Evolutionary conservation across 2,329 filamentous ascomycete genomes (phyloP).

Genomic region (Penicillium thymicola): DNA sequence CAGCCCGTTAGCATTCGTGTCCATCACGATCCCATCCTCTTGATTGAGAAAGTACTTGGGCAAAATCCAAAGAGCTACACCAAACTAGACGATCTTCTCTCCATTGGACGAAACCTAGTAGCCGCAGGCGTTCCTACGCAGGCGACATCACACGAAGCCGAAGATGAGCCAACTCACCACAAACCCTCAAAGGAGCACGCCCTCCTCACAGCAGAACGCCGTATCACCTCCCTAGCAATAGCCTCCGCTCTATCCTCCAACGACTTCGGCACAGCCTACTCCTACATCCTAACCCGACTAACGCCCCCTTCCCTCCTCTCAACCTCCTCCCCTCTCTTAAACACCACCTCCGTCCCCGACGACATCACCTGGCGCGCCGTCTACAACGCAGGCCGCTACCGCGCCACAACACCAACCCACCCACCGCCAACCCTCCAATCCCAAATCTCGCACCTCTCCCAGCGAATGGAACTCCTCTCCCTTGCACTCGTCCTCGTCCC

Average conservation of each 20-base stretch:
- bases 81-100: constrained; percentile 61
- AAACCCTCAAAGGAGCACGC: constrained; percentile 26
- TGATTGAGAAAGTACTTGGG: constrained; percentile 59
- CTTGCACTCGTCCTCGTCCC: constrained; percentile 61
- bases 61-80: constrained; percentile 62
- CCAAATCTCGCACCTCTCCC: constrained; percentile 56
- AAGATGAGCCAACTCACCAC: constrained; percentile 7
- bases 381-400: constrained; percentile 59
- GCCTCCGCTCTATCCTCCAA: constrained; percentile 43
- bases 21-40: constrained; percentile 56
- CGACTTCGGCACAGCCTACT: constrained; percentile 61
- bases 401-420: constrained; percentile 31
- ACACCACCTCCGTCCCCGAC: constrained; percentile 41
- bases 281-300: constrained; percentile 61
- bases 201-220: constrained; percentile 42
- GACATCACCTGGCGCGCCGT: constrained; percentile 64
- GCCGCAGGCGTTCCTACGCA: constrained; percentile 41
- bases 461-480: constrained; percentile 63
- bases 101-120: constrained; percentile 59
- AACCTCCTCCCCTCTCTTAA: constrained; percentile 24
- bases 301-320: constrained; percentile 35
- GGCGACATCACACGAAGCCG: constrained; percentile 19
- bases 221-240: constrained; percentile 47
- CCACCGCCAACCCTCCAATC: constrained; percentile 32
- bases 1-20: constrained; percentile 65